Conservation (phyloP, 2,329 filamentous ascomycete genomes). For the Monilinia fructigena region DNA sequence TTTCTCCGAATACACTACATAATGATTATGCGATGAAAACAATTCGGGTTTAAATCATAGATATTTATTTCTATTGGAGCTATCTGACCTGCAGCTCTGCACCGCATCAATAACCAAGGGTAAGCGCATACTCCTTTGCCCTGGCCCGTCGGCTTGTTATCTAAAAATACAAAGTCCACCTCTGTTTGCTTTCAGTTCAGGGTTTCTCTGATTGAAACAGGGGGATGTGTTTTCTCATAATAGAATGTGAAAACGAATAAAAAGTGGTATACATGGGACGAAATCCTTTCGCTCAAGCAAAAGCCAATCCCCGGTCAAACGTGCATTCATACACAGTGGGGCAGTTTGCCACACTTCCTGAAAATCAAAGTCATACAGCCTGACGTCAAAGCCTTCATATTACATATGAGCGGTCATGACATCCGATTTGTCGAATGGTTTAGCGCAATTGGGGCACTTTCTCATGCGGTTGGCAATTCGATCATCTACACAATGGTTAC, state of each 20-base stretch:
- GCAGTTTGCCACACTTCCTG: not conserved
- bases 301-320: slow-evolving; percentile 28
- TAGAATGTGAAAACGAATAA: slow-evolving; percentile 16
- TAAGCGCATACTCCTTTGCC: not conserved
- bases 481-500: slow-evolving; percentile 84
- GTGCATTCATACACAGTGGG: slow-evolving; percentile 39
- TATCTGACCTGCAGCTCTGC: slow-evolving; percentile 10
- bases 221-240: not conserved
- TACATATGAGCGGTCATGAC: slow-evolving; percentile 70
- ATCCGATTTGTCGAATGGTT: slow-evolving; percentile 87
- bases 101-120: slow-evolving; percentile 20
- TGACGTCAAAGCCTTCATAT: slow-evolving; percentile 24
- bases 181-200: not conserved
- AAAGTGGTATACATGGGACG: slow-evolving; percentile 24
- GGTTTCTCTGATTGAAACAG: not conserved
- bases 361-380: slow-evolving; percentile 25
- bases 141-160: not conserved
- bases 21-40: not conserved
- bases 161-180: slow-evolving; percentile 22
- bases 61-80: slow-evolving; percentile 22
- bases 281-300: slow-evolving; percentile 24
- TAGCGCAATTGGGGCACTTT: slow-evolving; percentile 93
- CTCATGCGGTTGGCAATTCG: slow-evolving; percentile 85
- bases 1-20: not conserved
- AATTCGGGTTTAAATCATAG: slow-evolving; percentile 3